These are phyloP conservation scores for Lanmaoa pseudosensibilis DNA, from an alignment of 768 basidiomycete species.

Conservation along the genomic window DNA sequence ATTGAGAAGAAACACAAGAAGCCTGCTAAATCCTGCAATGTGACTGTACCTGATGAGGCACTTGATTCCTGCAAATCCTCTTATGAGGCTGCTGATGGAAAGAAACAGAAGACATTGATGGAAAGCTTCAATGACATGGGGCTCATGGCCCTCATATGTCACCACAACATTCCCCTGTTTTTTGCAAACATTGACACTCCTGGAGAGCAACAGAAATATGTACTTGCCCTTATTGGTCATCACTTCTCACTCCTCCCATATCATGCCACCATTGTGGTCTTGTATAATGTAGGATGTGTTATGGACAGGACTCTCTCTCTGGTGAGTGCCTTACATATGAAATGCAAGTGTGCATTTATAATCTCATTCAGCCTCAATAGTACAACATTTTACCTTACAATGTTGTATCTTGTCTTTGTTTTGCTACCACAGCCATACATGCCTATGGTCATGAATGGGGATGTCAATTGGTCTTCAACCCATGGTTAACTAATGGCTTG, in stretches of 20 bases:
- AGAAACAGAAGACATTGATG: slow-evolving; percentile 13
- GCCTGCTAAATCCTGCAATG: background rate
- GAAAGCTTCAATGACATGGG: background rate
- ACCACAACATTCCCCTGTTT: slow-evolving; percentile 36
- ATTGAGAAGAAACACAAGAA: slow-evolving; percentile 28
- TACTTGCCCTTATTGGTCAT: background rate
- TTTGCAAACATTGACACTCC: slow-evolving; percentile 30
- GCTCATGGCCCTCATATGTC: slow-evolving; percentile 41
- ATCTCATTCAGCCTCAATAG: too few species aligned
- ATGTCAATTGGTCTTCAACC: too few species aligned
- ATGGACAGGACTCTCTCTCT: background rate
- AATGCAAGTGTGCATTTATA: too few species aligned
- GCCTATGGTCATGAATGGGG: too few species aligned
- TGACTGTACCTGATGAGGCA: slow-evolving; percentile 33
- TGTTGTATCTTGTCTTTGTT: too few species aligned
- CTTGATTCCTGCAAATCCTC: slow-evolving; percentile 37
- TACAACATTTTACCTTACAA: too few species aligned
- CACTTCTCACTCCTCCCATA: background rate
- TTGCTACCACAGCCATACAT: too few species aligned
- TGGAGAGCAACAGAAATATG: too few species aligned
- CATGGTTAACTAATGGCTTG: too few species aligned
- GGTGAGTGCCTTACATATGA: too few species aligned
- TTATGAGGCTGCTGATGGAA: background rate
- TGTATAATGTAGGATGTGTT: background rate
- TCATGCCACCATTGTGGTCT: background rate